Evolutionary conservation across 2,329 filamentous ascomycete species (phyloP), one percentile per base, ranked within the genome.

Genomic region (Fusarium nelsonii): DNA sequence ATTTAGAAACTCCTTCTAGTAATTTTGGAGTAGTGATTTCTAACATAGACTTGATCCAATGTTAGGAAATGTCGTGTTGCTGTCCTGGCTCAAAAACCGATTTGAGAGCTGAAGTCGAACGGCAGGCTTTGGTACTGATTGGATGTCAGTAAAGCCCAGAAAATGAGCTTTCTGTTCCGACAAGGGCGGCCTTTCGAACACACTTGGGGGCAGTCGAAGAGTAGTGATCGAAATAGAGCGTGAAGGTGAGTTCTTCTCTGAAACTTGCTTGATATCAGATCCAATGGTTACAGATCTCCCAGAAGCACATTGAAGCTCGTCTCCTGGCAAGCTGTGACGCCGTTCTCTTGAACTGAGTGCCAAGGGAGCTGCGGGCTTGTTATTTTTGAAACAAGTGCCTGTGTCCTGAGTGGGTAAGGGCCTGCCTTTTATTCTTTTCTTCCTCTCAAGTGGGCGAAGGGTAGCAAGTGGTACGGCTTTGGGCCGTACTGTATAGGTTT

Each of bases 371-470:
- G 28, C 16, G 6, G 28, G 18, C 8, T 16, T 32, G 3, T 18
- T 28, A 6, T 34, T 32, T 16, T 33, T 36, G 3, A 20, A 6
- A 6, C 26, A n/a, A 23, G 26, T 12, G 15, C 9, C 12, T 14
- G 18, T 20, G n/a, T 46, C 23, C 6, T 18, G n/a, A 32, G 26
- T 23, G 14, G 26, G 20, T 5, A n/a, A 14, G 23, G 44, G 18
- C 11, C 18, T 49, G n/a, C 26, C 28, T 26, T 20, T 28, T n/a
- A 20, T 20, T 41, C 60, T 43, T 45, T 65, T 71, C 15, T 67
- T 57, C 12, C 66, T 59, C 33, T 60, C 61, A 33, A 68, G 70
- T 33, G 44, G 60, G 16, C 54, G 71, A 34, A 49, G 58, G 18
- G 55, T 37, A 20, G 48, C 39, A 28, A 58, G 37, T 46, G 63